Evolutionary conservation across 257 asterid genomes (phyloP), one percentile per base, ranked within the genome.

Genomic region (Primulina tabacum): DNA sequence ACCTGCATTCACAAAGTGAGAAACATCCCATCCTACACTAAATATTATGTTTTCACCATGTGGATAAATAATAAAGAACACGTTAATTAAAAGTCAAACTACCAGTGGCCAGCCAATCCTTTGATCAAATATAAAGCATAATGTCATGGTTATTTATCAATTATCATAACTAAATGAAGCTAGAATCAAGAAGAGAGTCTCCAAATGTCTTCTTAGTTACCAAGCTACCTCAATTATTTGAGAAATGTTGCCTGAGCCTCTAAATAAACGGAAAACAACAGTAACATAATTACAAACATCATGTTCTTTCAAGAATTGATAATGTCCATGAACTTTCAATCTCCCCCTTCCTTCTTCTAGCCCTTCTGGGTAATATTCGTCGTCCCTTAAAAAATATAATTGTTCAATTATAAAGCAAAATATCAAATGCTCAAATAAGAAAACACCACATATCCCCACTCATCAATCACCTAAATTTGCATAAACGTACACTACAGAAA

Each of bases 1-100:
- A 92, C 98, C 98, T 92, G 68, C 76, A 82, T 76, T 68, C 57
- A 67, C 72, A 73, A 55, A 64, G 70, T 38, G 30, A 28, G 70
- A 75, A 72, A 69, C n/a, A 57, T 64, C 30, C 47, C 69, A 81
- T 38, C 59, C 66, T 47, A 57, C 59, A 33, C 26, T 33, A 52
- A 5, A 67, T 56, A 70, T 43, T 66, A 17, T 33, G 47, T 28
- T 50, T 66, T 32, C 8, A 62, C 14, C 8, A 56, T 55, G 32
- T 58, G 50, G 10, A 53, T 47, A 61, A 68, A 34, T 21, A 57
- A 24, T 63, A 33, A 4, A 62, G 43, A 70, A 12, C 29, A 70
- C 57, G 17, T 14, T 52, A 20, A 73, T 11, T 12, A 35, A 18
- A 37, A 18, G 16, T 5, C 68, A 14, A 64, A 52, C 17, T 11